Evolutionary conservation across 208 protist genomes (phyloP).

Genomic region (Vickermania spadyakhi): DNA sequence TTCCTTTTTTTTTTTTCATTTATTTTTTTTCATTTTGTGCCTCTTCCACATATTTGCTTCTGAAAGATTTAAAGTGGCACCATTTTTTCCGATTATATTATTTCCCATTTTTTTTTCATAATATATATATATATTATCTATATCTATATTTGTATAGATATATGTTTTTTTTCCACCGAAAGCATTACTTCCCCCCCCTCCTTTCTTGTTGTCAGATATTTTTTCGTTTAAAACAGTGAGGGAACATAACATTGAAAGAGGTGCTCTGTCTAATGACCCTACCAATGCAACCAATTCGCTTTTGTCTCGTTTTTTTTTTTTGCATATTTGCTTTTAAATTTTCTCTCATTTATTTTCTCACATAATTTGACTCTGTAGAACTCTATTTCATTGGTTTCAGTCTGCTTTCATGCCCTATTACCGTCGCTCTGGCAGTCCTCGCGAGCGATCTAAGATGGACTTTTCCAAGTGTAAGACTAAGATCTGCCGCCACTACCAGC

Average conservation of each 20-base stretch:
- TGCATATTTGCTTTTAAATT: background rate
- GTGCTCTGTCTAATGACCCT: background rate
- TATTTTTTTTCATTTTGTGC: slow-evolving; percentile 2
- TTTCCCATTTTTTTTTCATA: no score
- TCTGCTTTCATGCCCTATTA: background rate
- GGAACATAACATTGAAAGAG: background rate
- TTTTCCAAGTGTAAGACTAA: slow-evolving; percentile 81
- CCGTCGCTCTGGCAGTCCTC: no score
- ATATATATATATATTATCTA: slow-evolving; percentile 3
- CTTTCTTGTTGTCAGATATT: slow-evolving; percentile 4
- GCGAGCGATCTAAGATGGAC: slow-evolving; percentile 55
- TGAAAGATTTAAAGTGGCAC: background rate
- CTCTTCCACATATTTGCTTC: background rate
- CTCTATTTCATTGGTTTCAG: background rate
- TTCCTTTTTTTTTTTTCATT: background rate
- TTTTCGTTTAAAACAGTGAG: background rate
- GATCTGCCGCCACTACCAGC: slow-evolving; percentile 75
- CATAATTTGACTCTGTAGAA: background rate
- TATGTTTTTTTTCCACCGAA: slow-evolving; percentile 1
- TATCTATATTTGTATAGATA: slow-evolving; percentile 12
- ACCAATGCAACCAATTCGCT: background rate
- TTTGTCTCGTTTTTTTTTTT: background rate
- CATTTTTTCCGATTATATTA: slow-evolving; percentile 1
- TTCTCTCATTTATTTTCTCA: background rate
- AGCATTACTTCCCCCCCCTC: background rate